Conservation (phyloP, 306 rosid species). For the Vigna nakashimae region DNA sequence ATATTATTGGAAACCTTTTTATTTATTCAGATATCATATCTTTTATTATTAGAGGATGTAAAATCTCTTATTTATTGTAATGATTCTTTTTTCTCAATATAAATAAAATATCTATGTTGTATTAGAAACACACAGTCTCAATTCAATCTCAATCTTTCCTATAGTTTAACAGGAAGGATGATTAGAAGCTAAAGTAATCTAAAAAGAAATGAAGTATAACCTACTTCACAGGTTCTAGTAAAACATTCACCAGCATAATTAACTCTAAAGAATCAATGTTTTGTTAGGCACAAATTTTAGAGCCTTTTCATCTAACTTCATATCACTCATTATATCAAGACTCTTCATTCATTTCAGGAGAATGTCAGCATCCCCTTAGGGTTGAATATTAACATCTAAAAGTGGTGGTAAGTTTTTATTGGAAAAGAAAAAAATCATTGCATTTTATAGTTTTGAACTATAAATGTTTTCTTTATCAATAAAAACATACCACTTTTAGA, state of each 20-base stretch:
- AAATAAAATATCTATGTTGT: too few relatives aligned
- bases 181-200: slow-evolving; percentile 3
- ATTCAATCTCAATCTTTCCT: too few relatives aligned
- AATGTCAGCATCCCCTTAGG: not conserved
- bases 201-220: slow-evolving; percentile 34
- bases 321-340: slow-evolving; percentile 2
- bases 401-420: not conserved
- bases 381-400: not conserved
- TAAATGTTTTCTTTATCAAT: not conserved
- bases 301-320: slow-evolving; percentile 33
- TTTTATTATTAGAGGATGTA: too few relatives aligned
- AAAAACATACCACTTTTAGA: slow-evolving; percentile 1
- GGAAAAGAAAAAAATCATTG: not conserved
- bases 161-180: not conserved
- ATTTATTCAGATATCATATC: too few relatives aligned
- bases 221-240: not conserved
- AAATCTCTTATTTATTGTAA: too few relatives aligned
- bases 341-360: slow-evolving; percentile 17
- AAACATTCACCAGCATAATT: slow-evolving; percentile 28
- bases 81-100: too few relatives aligned
- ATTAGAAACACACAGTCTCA: too few relatives aligned
- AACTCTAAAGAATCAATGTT: slow-evolving; percentile 6
- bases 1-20: too few relatives aligned
- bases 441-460: not conserved
- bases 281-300: slow-evolving; percentile 9